These are phyloP conservation scores for Rhizophagus clarus DNA, from an alignment of 192 early-diverging fungal genomes.

Conservation along the genomic window DNA sequence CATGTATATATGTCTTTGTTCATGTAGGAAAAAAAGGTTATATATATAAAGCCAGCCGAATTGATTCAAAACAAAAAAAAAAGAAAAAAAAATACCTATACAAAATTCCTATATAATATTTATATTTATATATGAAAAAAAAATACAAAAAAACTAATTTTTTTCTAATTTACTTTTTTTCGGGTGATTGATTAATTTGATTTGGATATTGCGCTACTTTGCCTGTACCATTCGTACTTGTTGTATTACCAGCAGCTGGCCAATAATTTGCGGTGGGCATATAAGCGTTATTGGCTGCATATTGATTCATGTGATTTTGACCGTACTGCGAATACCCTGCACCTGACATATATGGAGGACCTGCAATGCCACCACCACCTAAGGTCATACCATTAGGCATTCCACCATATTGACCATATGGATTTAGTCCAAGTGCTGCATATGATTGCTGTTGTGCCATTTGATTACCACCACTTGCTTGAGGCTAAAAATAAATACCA, in stretches of 20 bases:
- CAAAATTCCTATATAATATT: too few species aligned
- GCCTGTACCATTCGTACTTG: conserved; percentile 7
- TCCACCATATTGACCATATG: conserved; percentile 9
- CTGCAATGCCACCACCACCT: background rate
- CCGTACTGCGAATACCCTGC: conserved; percentile 16
- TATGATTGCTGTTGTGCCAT: conserved; percentile 6
- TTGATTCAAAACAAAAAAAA: too few species aligned
- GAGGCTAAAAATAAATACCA: background rate
- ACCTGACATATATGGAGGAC: conserved; percentile 19
- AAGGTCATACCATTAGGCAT: conserved; percentile 7
- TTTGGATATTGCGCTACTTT: conserved; percentile 19
- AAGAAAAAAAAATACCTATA: too few species aligned
- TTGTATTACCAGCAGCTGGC: background rate
- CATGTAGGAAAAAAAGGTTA: too few species aligned
- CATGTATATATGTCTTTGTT: too few species aligned
- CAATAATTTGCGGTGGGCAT: conserved; percentile 1
- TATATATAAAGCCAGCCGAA: too few species aligned
- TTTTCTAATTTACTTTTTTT: conserved; percentile 24
- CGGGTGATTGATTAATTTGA: conserved; percentile 16
- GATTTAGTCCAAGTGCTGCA: background rate
- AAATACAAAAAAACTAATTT: too few species aligned
- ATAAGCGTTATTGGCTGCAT: conserved; percentile 11
- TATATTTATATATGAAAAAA: too few species aligned
- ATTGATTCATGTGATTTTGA: conserved; percentile 25
- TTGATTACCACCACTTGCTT: conserved; percentile 1